Base-by-base conservation (phyloP, 345 rosid species). In the Lumnitzera littorea region DNA sequence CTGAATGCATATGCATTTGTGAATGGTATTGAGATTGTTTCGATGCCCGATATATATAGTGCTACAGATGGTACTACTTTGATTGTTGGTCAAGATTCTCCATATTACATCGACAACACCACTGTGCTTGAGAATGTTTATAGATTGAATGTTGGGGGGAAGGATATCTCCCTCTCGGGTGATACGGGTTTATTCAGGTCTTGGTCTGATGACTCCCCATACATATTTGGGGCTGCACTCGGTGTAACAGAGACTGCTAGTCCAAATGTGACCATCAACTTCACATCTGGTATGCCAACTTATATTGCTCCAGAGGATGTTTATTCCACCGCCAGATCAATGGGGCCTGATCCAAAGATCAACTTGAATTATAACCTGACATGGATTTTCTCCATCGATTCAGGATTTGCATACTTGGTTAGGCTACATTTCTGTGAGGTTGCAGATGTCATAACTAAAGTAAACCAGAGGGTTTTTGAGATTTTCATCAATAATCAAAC, bases 11-110 rank as follows among this genome's bases (percentile, higher is more conserved):
- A 71, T 64, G 96, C 96, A 0, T 90, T 90, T 62, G 90, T 87
- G 0, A 90, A 90, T 62, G 96, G 96, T 65, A 90, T 90, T 51
- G 96, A 90, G 76, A 80, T 87, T 12, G 67, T 83, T 49, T 87
- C 96, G 0, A 87, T 90, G 91, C 95, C 95, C 46, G 91, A 90
- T 57, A 52, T 56, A 11, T 56, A 61, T 11, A 53, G 64, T 29
- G 12, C 56, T 24, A 53, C 64, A 3, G 64, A 69, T 53, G 68
- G 68, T 46, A 50, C 68, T n/a, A 20, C 56, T 52, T 46, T 31
- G 55, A n/a, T 69, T 5, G 64, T 58, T 12, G 73, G 68, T 12
- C 31, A 15, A 31, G 13, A 10, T 12, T 46, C 12, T 2, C 24
- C 56, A 4, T 56, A 51, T 15, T 9, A 56, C 61, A 61, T 60